phyloP scores from a whole-genome alignment of 805 yeast genomes.

The Ogataea allantospora region DNA sequence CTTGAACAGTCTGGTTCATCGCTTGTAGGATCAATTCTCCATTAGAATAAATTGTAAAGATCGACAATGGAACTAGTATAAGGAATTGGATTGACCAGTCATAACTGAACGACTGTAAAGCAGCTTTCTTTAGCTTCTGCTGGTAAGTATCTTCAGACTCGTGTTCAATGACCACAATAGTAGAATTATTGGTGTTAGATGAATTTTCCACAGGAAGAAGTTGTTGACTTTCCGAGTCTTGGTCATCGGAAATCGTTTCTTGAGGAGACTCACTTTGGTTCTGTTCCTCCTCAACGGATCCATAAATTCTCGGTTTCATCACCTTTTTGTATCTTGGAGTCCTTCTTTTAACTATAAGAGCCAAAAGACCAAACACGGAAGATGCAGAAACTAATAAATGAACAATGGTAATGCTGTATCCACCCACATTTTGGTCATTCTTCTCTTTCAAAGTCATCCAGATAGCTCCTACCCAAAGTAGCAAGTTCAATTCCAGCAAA shows the following conservation, averaged over 20 bases:
- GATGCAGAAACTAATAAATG: slow-evolving; percentile 48
- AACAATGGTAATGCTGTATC: slow-evolving; percentile 45
- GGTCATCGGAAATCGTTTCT: slow-evolving; percentile 4
- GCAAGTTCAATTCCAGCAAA: slow-evolving; percentile 50
- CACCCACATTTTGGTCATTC: slow-evolving; percentile 52
- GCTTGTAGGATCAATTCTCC: slow-evolving; percentile 63
- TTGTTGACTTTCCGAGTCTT: slow-evolving; percentile 25
- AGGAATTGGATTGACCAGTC: slow-evolving; percentile 83
- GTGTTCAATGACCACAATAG: slow-evolving; percentile 26
- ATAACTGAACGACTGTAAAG: slow-evolving; percentile 51
- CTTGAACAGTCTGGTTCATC: slow-evolving; percentile 68
- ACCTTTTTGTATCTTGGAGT: slow-evolving; percentile 21
- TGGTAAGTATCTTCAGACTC: slow-evolving; percentile 27
- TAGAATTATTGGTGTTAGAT: slow-evolving; percentile 9
- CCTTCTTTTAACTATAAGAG: slow-evolving; percentile 38
- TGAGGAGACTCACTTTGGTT: slow-evolving; percentile 8
- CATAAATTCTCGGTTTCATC: slow-evolving; percentile 23
- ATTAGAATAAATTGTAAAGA: slow-evolving; percentile 51
- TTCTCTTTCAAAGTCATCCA: slow-evolving; percentile 49
- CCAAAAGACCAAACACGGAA: slow-evolving; percentile 50
- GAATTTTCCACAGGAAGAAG: slow-evolving; percentile 12
- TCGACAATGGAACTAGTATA: slow-evolving; percentile 61
- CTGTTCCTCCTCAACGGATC: slow-evolving; percentile 19
- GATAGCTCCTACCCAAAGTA: slow-evolving; percentile 57
- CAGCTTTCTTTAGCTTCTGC: slow-evolving; percentile 29